Evolutionary conservation across 2,329 filamentous ascomycete species (phyloP), one percentile per base, ranked within the genome.

Genomic region (Gaeumannomyces tritici): DNA sequence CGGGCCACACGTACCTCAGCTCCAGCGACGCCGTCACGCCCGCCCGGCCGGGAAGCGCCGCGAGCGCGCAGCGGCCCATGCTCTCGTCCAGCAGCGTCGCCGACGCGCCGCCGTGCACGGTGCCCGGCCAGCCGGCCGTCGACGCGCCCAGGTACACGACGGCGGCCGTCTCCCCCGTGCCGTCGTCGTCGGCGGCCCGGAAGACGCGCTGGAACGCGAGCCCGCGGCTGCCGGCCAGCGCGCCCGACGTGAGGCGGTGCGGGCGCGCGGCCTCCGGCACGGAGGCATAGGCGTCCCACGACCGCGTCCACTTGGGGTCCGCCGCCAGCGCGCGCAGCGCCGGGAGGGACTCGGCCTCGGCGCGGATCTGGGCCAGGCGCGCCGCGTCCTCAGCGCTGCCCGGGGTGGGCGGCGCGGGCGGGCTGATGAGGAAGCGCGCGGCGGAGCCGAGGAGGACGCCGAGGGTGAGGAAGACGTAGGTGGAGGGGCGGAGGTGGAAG

Each of bases 11-110:
- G 71, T 91, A 93, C 61, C 80, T 79, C 59, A 92, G 70, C 64
- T 83, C 76, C 42, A 88, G 72, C 61, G 79, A 80, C 55, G 86
- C 77, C 69, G 85, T 81, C 66, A 87, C 74, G 68, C 83, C 80
- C 42, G 79, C 81, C 57, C 76, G 73, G 11, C 72, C 74, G 1
- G 78, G 76, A 65, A 85, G 77, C 35, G 72, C 70, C 57, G 73
- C 70, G 62, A 85, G 75, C 13, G 83, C 84, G 64, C 84, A 86
- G 56, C 87, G 79, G n/a, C 85, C 85, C 65, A 90, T 78, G 61
- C 81, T 83, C 76, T 92, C 89, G 71, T 90, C 84, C 51, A 92
- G 74, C 4, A 90, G 72, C 0, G 86, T 91, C 9, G 86, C 87
- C 59, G 89, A 79, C 8, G 81, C 78, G 18, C 89, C 89, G 62